Base-by-base conservation (phyloP, 2,329 filamentous ascomycete species). In the Trichoderma endophyticum region DNA sequence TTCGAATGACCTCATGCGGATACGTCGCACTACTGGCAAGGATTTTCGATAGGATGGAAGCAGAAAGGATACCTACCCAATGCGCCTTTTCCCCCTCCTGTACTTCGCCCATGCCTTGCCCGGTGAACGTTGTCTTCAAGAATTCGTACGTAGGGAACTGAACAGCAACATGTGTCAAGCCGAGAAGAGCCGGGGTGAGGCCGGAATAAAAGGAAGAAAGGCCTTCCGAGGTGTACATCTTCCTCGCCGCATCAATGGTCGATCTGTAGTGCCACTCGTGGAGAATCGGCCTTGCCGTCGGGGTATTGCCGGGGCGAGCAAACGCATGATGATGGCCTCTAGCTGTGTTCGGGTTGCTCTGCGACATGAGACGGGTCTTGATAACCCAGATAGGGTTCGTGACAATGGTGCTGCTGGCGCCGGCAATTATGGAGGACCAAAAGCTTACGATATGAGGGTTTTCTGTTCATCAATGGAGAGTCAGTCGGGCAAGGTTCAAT, bases 371-470 rank as follows among this genome's bases (percentile, higher is more conserved):
- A 76, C 96, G 89, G 63, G 96, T 99, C 83, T 99, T 99, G 84
- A 99, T 97, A 48, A 99, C 96, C 96, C 96, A 99, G 73, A 99
- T 99, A 1, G 96, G 96, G 81, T 98, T 99, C 28, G 96, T 99
- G 74, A 92, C 92, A 74, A 98, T 87, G 4, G 96, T 99, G 76
- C 95, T 98, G 83, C 93, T 97, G 73, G 91, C 94, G 68, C 96
- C 96, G 28, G 95, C 96, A 71, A 94, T 88, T 73, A 99, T 89
- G 11, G 96, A 97, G 26, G 96, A 96, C 85, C 93, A 95, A 75
- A 96, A 92, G 79, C 93, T 94, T 77, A 95, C 89, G 59, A 94
- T 80, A 83, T 93, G 91, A 78, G 89, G 89, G 79, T 93, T 95
- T 73, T 91, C 92, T 93, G 78, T 21, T 62, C 26, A 28, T 28